phyloP scores from a whole-genome alignment of 2,329 filamentous ascomycete genomes.

The Diaporthe sp. region DNA sequence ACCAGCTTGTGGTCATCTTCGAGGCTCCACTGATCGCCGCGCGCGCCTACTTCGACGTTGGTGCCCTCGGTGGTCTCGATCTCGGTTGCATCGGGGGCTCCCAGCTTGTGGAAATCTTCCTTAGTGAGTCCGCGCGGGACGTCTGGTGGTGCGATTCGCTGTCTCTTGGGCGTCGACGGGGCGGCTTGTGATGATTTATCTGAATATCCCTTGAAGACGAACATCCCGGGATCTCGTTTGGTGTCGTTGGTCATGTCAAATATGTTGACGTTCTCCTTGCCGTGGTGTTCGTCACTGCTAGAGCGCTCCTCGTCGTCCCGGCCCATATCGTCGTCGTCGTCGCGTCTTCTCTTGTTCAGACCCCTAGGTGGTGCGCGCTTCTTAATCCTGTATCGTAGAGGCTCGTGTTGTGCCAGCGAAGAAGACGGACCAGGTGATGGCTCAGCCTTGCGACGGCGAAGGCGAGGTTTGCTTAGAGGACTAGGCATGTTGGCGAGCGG shows the following conservation, averaged over 20 bases:
- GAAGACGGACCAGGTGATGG: slow-evolving; percentile 32
- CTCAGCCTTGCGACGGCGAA: slow-evolving; percentile 62
- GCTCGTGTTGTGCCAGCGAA: slow-evolving; percentile 48
- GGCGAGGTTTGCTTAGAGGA: slow-evolving; percentile 66
- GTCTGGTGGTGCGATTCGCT: slow-evolving; percentile 72
- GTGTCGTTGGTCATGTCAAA: slow-evolving; percentile 33
- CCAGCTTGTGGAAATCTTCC: slow-evolving; percentile 68
- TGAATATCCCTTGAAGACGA: slow-evolving; percentile 36
- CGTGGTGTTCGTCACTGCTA: slow-evolving; percentile 44
- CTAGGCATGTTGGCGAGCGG: slow-evolving; percentile 66
- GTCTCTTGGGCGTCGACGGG: slow-evolving; percentile 71
- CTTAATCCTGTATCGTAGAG: slow-evolving; percentile 54
- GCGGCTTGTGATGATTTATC: slow-evolving; percentile 43
- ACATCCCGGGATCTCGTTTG: slow-evolving; percentile 22
- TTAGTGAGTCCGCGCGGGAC: slow-evolving; percentile 72
- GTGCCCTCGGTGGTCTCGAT: slow-evolving; percentile 46
- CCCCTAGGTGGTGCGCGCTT: slow-evolving; percentile 66
- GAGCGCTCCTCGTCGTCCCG: slow-evolving; percentile 52
- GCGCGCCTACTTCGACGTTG: slow-evolving; percentile 59
- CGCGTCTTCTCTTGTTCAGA: slow-evolving; percentile 67
- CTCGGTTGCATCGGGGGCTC: slow-evolving; percentile 12
- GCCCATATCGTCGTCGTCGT: slow-evolving; percentile 61
- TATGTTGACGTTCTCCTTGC: slow-evolving; percentile 45
- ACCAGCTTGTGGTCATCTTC: slow-evolving; percentile 77
- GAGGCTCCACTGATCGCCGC: slow-evolving; percentile 68